phyloP scores from a whole-genome alignment of 108 stramenopile species.

The Discostella stelligeroides region DNA sequence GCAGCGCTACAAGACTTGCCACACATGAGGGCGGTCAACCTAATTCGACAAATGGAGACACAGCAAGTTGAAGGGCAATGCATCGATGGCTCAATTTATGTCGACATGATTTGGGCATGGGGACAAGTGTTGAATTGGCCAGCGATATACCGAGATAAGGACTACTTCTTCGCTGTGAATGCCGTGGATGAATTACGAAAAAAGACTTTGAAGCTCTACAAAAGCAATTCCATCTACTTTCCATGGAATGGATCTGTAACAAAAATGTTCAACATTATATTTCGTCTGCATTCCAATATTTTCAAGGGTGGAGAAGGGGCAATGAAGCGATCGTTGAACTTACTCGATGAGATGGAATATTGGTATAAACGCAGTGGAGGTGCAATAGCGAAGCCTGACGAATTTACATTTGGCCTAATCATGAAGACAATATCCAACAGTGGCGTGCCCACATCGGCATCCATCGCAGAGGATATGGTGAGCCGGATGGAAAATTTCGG shows the following conservation, averaged over 20 bases:
- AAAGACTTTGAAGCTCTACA: slow-evolving; percentile 25
- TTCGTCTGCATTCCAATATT: slow-evolving; percentile 35
- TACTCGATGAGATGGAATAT: slow-evolving; percentile 37
- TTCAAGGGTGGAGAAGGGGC: slow-evolving; percentile 19
- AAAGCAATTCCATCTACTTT: slow-evolving; percentile 24
- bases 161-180: slow-evolving; percentile 16
- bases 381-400: slow-evolving; percentile 31
- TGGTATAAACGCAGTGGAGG: slow-evolving; percentile 29
- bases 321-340: slow-evolving; percentile 18
- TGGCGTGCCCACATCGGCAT: slow-evolving; percentile 12
- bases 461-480: slow-evolving; percentile 17
- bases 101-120: slow-evolving; percentile 37
- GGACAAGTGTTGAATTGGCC: slow-evolving; percentile 37
- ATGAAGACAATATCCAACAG: slow-evolving; percentile 36
- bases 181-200: slow-evolving; percentile 15
- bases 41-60: slow-evolving; percentile 29
- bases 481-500: slow-evolving; percentile 27
- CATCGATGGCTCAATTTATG: slow-evolving; percentile 35
- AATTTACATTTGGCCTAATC: slow-evolving; percentile 35
- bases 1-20: slow-evolving; percentile 25
- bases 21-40: slow-evolving; percentile 30
- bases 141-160: slow-evolving; percentile 13
- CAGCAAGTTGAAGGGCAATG: neutral
- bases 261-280: slow-evolving; percentile 42
- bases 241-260: slow-evolving; percentile 16